A percentile compares a stretch with the other conserved stretches of the same genome.
Conservation (phyloP, 2,329 filamentous ascomycete species). For the Colletotrichum lindemuthianum region DNA sequence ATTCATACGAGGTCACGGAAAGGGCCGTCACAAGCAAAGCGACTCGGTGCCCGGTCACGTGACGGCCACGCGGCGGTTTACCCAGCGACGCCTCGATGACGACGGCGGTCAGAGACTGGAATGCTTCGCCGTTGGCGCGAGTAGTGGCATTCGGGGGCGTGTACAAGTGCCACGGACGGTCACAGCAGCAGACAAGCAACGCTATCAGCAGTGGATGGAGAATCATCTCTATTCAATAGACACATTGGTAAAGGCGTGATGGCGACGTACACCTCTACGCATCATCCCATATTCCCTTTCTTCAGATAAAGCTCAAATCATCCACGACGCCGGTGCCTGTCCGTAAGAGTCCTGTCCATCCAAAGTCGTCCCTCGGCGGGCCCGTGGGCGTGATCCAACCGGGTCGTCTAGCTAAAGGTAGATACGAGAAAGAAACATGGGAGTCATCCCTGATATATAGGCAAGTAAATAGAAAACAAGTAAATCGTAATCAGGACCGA, state of each 20-base stretch:
- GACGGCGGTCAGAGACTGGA: too few species aligned
- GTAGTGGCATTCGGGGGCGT: neutral
- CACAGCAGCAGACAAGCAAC: neutral
- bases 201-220: constrained; percentile 3
- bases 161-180: neutral
- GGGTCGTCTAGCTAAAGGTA: constrained; percentile 34
- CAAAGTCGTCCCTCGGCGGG: constrained; percentile 34
- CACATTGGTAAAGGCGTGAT: constrained; percentile 22
- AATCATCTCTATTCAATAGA: constrained; percentile 32
- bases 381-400: constrained; percentile 32
- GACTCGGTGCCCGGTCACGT: too few species aligned
- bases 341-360: constrained; percentile 33
- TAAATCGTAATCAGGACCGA: constrained; percentile 32
- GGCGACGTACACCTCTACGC: constrained; percentile 24
- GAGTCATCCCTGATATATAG: constrained; percentile 36
- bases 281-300: constrained; percentile 32
- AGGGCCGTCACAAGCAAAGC: too few species aligned
- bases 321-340: constrained; percentile 33
- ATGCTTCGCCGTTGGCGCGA: neutral
- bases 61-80: too few species aligned
- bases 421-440: constrained; percentile 34
- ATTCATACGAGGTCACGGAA: too few species aligned
- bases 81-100: too few species aligned
- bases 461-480: constrained; percentile 21
- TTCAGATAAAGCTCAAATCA: constrained; percentile 27